Conservation (phyloP, 768 basidiomycete species). For the Mycena pura region DNA sequence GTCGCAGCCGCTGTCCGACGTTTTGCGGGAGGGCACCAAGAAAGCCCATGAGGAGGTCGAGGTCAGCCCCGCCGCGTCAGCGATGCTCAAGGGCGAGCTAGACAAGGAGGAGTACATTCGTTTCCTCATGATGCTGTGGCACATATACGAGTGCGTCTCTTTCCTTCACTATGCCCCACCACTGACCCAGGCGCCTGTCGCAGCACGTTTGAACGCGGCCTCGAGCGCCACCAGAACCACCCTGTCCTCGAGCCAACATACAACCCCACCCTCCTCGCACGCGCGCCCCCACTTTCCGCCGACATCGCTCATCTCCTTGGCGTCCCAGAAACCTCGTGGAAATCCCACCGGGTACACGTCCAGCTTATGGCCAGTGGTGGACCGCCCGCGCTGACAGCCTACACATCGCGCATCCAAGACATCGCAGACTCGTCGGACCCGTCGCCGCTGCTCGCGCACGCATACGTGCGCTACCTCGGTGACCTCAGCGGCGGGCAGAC, state of each 20-base stretch:
- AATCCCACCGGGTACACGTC: conserved; percentile 59
- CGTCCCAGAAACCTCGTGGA: conserved; percentile 59
- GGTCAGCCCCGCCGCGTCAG: conserved; percentile 61
- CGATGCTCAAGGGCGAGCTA: conserved; percentile 64
- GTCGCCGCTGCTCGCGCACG: conserved; percentile 70
- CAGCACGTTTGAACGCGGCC: conserved; percentile 62
- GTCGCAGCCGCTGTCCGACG: conserved; percentile 50
- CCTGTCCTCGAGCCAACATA: conserved; percentile 71
- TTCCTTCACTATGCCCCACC: conserved; percentile 4
- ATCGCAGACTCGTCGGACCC: conserved; percentile 54
- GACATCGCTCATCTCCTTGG: conserved; percentile 72
- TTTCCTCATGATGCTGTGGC: conserved; percentile 80
- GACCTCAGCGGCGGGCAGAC: conserved; percentile 83
- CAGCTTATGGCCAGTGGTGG: conserved; percentile 50
- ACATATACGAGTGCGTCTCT: conserved; percentile 72
- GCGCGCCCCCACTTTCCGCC: conserved; percentile 62
- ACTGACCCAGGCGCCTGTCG: neutral
- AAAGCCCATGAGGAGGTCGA: conserved; percentile 65
- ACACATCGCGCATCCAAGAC: conserved; percentile 59
- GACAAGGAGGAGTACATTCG: conserved; percentile 69
- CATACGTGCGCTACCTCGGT: conserved; percentile 85
- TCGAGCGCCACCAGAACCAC: conserved; percentile 66
- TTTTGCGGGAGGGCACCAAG: conserved; percentile 54
- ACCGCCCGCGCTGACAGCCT: conserved; percentile 57
- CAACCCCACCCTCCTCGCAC: conserved; percentile 71